These are phyloP conservation scores for Tephrocybe rancida DNA, from an alignment of 768 basidiomycete genomes.

Conservation along the genomic window DNA sequence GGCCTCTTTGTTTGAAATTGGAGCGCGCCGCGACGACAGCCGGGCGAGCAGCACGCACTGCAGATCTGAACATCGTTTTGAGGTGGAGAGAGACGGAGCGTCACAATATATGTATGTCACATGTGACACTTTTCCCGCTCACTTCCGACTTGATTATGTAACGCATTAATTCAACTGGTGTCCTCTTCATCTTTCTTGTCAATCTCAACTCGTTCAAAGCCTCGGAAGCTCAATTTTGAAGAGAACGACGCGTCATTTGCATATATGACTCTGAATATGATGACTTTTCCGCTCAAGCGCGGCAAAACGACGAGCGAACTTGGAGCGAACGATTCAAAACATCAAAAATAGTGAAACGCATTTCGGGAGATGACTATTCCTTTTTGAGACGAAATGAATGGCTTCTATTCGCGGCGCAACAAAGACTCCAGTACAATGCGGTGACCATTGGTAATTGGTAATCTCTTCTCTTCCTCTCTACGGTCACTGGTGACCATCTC, in stretches of 20 bases:
- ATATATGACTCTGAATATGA: not conserved
- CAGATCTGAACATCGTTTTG: slow-evolving; percentile 45
- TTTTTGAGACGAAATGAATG: slow-evolving; percentile 1
- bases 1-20: slow-evolving; percentile 31
- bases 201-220: not conserved
- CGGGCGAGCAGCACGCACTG: slow-evolving; percentile 48
- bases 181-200: not conserved
- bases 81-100: slow-evolving; percentile 24
- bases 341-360: not conserved
- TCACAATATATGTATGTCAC: slow-evolving; percentile 22
- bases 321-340: not conserved
- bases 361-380: slow-evolving; percentile 2
- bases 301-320: not conserved
- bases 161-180: not conserved
- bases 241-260: slow-evolving; percentile 7
- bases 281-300: not conserved
- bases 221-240: not conserved
- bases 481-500: slow-evolving; percentile 15
- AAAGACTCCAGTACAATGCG: not conserved
- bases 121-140: slow-evolving; percentile 28
- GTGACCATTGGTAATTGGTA: slow-evolving; percentile 1
- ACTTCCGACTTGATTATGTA: slow-evolving; percentile 28
- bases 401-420: slow-evolving; percentile 1
- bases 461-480: not conserved
- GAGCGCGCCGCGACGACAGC: slow-evolving; percentile 41